Evolutionary conservation across 345 rosid genomes (phyloP), one percentile per base, ranked within the genome.

Genomic region (Kernera saxatilis): DNA sequence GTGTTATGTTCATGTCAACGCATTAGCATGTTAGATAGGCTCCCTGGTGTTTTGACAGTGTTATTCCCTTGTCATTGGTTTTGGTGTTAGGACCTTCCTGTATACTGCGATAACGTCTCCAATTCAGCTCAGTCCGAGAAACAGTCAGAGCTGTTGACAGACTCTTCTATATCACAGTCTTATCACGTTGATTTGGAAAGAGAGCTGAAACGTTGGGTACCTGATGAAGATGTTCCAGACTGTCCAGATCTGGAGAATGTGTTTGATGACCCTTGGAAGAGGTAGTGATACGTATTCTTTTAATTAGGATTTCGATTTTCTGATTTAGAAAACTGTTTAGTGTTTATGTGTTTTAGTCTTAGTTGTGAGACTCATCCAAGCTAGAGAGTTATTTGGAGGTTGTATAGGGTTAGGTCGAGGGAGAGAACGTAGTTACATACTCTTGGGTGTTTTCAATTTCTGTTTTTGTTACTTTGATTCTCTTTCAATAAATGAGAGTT

Each of bases 131-230:
- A 80, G 21, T 55, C 10, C 58, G 90, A 84, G 67, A 85, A 78
- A 53, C 87, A 74, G 43, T 88, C 58, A 68, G 98, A 93, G 64
- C 75, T 94, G 75, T 69, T 89, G 86, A 76, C 88, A 35, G 97
- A 94, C 72, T 87, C 99, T 35, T 67, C 6, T 11, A 89, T 94
- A 78, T 94, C 99, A 43, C 95, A 86, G 46, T 72, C 87, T 33
- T 80, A 80, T 55, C 81, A 75, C 51, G 76, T 60, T 69, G 97
- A 88, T 59, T 14, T 50, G 65, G 95, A 72, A 79, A 94, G 98
- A 80, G 97, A 86, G 85, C 86, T 94, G 73, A 82, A 78, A 71
- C 97, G 82, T 19, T 91, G 99, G 99, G 79, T 91, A 37, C 99
- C 99, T 50, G 97, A 88, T 75, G 93, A 76, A 67, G 87, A 86